Conservation (phyloP, 805 yeast genomes). For the Hanseniaspora lachancei region DNA sequence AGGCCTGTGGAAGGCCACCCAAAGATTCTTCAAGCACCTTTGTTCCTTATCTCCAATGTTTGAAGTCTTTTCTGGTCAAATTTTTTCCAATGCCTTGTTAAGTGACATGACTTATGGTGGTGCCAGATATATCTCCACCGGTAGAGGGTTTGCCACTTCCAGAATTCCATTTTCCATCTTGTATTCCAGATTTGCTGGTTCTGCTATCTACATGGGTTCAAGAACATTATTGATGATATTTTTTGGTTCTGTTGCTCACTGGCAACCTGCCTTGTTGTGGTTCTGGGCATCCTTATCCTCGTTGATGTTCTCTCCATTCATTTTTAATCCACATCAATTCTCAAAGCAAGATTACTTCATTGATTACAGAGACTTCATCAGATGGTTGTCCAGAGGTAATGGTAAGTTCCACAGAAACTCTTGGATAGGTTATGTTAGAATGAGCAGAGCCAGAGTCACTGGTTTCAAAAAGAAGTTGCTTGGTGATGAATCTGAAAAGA, state of each 20-base stretch:
- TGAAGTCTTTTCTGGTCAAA: constrained; percentile 72
- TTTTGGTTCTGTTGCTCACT: constrained; percentile 60
- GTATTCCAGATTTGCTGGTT: constrained; percentile 66
- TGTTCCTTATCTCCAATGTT: constrained; percentile 64
- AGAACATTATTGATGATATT: constrained; percentile 59
- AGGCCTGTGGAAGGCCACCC: constrained; percentile 64
- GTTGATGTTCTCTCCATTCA: constrained; percentile 78
- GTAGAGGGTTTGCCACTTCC: constrained; percentile 75
- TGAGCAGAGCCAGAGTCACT: constrained; percentile 71
- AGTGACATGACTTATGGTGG: constrained; percentile 72
- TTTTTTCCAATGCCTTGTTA: constrained; percentile 56
- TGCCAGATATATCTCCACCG: constrained; percentile 75
- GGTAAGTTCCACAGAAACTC: constrained; percentile 79
- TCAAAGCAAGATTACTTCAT: constrained; percentile 91
- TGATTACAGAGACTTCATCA: constrained; percentile 86
- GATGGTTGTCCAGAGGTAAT: constrained; percentile 87
- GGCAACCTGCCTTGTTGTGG: constrained; percentile 94
- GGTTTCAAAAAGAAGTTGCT: constrained; percentile 67
- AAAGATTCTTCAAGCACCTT: constrained; percentile 56
- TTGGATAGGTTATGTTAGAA: constrained; percentile 74
- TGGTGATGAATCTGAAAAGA: constrained; percentile 68
- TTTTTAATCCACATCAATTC: constrained; percentile 96
- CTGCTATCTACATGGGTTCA: constrained; percentile 75
- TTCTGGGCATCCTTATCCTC: constrained; percentile 92
- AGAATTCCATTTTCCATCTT: constrained; percentile 64